Conservation (phyloP, 2,329 filamentous ascomycete species). For the Aspergillus sp. region DNA sequence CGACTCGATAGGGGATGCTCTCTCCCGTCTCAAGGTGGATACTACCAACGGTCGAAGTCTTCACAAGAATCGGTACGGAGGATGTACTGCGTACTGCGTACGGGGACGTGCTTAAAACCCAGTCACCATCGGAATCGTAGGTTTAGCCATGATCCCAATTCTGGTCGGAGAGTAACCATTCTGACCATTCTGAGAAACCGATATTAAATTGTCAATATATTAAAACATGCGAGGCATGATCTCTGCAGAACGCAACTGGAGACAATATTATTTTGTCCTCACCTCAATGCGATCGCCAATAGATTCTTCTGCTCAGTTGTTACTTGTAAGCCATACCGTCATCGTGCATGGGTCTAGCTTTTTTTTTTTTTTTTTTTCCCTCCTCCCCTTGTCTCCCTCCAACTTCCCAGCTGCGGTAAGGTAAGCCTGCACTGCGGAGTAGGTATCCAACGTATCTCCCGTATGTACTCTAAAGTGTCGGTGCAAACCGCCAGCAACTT, state of each 20-base stretch:
- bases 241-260: constrained; percentile 5
- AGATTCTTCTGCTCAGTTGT: neutral
- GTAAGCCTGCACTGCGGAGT: neutral
- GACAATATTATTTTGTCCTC: neutral
- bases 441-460: neutral
- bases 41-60: neutral
- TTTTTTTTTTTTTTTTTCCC: neutral
- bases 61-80: neutral
- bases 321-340: constrained; percentile 1
- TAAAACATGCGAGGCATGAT: constrained; percentile 8
- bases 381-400: neutral
- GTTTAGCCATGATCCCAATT: neutral
- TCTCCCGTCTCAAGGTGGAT: neutral
- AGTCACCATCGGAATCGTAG: neutral
- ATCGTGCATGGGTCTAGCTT: neutral
- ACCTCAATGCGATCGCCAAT: neutral
- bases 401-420: neutral
- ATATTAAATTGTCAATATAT: neutral
- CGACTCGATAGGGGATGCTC: neutral
- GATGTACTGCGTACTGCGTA: no score
- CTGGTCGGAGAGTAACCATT: neutral
- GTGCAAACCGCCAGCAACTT: neutral
- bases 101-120: neutral
- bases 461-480: neutral
- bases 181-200: neutral